phyloP scores from a whole-genome alignment of 202 grass and related monocot species.

The Bolboschoenoplectus hybrid region DNA sequence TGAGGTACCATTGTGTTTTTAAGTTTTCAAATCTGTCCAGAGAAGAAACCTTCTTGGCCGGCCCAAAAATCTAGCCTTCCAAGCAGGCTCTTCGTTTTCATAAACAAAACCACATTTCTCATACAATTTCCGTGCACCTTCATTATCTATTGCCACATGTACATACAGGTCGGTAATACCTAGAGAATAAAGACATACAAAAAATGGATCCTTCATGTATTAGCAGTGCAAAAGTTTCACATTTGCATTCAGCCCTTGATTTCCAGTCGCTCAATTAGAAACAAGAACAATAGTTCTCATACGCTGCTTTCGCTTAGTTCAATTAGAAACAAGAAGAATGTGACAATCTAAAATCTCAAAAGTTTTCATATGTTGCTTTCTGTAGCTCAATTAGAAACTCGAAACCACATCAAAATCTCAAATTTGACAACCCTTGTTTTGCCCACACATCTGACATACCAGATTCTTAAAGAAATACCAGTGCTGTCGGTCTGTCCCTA shows the following conservation, averaged over 20 bases:
- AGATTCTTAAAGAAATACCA: background rate
- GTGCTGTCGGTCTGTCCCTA: background rate
- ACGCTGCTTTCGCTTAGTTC: no score
- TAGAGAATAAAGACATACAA: conserved; percentile 41
- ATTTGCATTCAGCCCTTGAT: conserved; percentile 1
- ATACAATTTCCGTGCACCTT: conserved; percentile 74
- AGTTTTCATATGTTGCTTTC: background rate
- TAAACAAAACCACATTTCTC: conserved; percentile 87
- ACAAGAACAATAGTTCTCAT: background rate
- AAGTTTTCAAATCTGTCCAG: conserved; percentile 72
- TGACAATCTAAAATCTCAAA: conserved; percentile 24
- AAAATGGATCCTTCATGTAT: background rate
- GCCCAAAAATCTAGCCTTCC: conserved; percentile 82
- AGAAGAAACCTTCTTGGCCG: conserved; percentile 79
- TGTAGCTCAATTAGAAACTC: background rate
- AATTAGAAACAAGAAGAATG: background rate
- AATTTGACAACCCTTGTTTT: background rate
- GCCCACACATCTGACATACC: background rate
- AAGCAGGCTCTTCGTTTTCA: conserved; percentile 85
- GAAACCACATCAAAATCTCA: background rate
- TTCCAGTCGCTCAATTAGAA: background rate
- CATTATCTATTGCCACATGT: conserved; percentile 88
- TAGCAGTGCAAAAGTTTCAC: conserved; percentile 17
- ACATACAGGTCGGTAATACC: conserved; percentile 94
- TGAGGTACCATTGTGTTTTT: background rate